Evolutionary conservation across 2,329 filamentous ascomycete species (phyloP).

Genomic region (Coniochaeta sp.): DNA sequence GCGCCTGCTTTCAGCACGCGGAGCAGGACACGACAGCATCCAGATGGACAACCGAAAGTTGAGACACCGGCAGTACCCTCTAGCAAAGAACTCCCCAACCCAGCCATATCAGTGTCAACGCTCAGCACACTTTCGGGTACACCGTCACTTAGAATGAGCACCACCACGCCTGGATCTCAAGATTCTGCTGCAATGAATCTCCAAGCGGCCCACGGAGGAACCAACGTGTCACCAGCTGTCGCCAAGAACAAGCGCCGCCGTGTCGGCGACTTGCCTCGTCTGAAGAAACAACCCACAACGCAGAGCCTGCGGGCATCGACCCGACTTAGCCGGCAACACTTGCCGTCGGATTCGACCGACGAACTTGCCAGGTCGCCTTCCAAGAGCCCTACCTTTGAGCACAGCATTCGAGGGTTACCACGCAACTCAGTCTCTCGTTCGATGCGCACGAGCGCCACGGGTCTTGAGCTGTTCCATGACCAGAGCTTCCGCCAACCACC

Average conservation of each 20-base stretch:
- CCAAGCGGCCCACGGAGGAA: constrained; percentile 8
- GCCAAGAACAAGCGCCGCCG: constrained; percentile 21
- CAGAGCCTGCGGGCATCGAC: constrained; percentile 18
- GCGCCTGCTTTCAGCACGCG: constrained; percentile 11
- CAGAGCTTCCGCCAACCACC: constrained; percentile 7
- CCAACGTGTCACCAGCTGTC: constrained; percentile 23
- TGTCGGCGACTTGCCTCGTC: constrained; percentile 13
- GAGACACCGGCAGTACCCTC: neutral
- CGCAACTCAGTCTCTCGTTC: constrained; percentile 16
- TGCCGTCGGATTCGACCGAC: constrained; percentile 35
- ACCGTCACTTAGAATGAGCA: neutral
- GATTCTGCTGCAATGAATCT: constrained; percentile 29
- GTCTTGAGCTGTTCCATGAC: constrained; percentile 4
- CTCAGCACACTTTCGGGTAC: constrained; percentile 25
- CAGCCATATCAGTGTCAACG: constrained; percentile 25
- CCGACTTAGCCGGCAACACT: constrained; percentile 16
- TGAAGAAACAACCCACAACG: constrained; percentile 16
- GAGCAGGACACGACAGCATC: constrained; percentile 2
- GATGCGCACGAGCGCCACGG: constrained; percentile 10
- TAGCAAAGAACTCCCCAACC: constrained; percentile 1
- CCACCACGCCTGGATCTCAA: constrained; percentile 22
- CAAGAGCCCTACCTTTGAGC: constrained; percentile 27
- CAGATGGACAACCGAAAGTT: neutral
- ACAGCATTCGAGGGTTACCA: constrained; percentile 23
- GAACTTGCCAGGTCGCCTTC: constrained; percentile 36